A percentile compares a stretch with the other conserved stretches of the same genome.
Evolutionary conservation across 345 rosid genomes (phyloP).

Genomic region (Balakata baccata): DNA sequence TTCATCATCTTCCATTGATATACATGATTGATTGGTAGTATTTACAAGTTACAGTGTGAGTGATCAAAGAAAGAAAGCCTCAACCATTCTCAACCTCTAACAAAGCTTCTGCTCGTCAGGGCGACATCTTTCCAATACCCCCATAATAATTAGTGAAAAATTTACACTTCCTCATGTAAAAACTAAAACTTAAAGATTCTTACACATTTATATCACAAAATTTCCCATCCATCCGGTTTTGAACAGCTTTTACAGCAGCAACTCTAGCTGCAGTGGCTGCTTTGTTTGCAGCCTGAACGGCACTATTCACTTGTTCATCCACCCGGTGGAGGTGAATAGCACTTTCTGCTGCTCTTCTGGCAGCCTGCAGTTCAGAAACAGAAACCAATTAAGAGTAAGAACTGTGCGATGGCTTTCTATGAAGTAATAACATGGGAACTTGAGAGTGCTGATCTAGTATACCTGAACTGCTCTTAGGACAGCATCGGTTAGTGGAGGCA

Average conservation of each 20-base stretch:
- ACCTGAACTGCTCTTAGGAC: slow-evolving; percentile 69
- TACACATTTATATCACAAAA: slow-evolving; percentile 62
- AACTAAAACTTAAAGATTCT: slow-evolving; percentile 11
- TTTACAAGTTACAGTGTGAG: slow-evolving; percentile 46
- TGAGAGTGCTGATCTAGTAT: slow-evolving; percentile 9
- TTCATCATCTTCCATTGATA: slow-evolving; percentile 37
- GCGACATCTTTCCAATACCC: slow-evolving; percentile 19
- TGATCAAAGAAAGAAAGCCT: slow-evolving; percentile 18
- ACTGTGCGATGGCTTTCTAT: not conserved
- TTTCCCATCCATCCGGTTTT: slow-evolving; percentile 81
- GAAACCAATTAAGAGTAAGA: not conserved
- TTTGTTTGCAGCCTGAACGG: slow-evolving; percentile 66
- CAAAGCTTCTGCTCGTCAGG: slow-evolving; percentile 46
- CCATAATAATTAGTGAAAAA: slow-evolving; percentile 22
- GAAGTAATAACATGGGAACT: not conserved
- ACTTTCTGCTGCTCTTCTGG: slow-evolving; percentile 69
- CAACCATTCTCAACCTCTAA: slow-evolving; percentile 46
- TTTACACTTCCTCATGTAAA: slow-evolving; percentile 31
- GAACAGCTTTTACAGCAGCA: slow-evolving; percentile 93
- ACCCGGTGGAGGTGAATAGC: slow-evolving; percentile 55
- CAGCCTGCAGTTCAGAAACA: slow-evolving; percentile 45
- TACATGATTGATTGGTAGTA: slow-evolving; percentile 25
- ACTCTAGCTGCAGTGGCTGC: slow-evolving; percentile 97
- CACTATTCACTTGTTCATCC: slow-evolving; percentile 74
- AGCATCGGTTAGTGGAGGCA: slow-evolving; percentile 40